Conservation (phyloP, 2,329 filamentous ascomycete species). For the Ceratocystis colombiana region DNA sequence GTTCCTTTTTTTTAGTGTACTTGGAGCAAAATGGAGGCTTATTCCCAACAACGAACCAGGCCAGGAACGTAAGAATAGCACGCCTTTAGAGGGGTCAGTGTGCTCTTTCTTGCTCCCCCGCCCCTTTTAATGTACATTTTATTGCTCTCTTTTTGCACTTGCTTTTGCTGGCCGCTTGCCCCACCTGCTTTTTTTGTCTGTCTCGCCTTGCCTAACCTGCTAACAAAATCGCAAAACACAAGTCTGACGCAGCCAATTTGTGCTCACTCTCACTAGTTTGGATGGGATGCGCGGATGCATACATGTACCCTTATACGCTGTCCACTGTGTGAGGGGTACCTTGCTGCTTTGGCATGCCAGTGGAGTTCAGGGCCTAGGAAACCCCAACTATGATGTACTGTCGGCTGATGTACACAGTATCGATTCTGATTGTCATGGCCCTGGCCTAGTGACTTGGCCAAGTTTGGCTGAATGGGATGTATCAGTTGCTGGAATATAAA, state of each 20-base stretch:
- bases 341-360: neutral
- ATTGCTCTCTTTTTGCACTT: neutral
- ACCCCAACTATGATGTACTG: slow-evolving; percentile 9
- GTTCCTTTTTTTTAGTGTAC: neutral
- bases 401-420: slow-evolving; percentile 13
- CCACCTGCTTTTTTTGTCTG: neutral
- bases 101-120: neutral
- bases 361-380: neutral
- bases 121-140: neutral
- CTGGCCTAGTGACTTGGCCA: neutral
- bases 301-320: neutral
- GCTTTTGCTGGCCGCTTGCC: neutral
- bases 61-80: neutral
- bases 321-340: slow-evolving; percentile 3
- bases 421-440: neutral
- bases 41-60: neutral
- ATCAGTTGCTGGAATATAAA: slow-evolving; percentile 13
- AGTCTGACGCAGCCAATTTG: slow-evolving; percentile 2
- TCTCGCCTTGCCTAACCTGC: neutral
- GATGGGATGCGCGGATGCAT: neutral
- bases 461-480: neutral
- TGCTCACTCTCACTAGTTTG: neutral
- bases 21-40: no score
- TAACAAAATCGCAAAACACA: neutral
- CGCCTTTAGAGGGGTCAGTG: neutral